phyloP scores from a whole-genome alignment of 1,284 basidiomycete species.

The Rhodotorula glutinis region DNA sequence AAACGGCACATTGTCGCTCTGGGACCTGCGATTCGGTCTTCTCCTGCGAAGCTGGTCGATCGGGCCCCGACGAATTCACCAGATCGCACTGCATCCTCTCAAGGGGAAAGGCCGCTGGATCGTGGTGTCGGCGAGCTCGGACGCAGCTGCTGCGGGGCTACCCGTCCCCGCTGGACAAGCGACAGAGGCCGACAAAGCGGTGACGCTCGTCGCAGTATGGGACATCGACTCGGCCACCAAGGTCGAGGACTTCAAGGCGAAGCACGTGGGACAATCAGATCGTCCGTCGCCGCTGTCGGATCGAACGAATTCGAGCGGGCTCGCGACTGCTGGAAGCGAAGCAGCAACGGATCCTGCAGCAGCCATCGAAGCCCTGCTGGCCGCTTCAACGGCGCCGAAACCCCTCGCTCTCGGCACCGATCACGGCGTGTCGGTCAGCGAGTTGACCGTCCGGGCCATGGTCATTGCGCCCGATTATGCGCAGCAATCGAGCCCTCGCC shows the following conservation, averaged over 20 bases:
- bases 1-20: conserved; percentile 75
- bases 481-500: conserved; percentile 10
- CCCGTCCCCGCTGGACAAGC: neutral
- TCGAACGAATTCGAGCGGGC: neutral
- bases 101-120: conserved; percentile 76
- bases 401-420: neutral
- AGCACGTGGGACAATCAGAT: neutral
- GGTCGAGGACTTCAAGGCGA: conserved; percentile 60
- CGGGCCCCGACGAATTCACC: conserved; percentile 56
- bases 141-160: conserved; percentile 1
- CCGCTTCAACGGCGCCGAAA: conserved; percentile 17
- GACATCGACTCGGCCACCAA: conserved; percentile 64
- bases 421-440: neutral
- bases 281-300: conserved; percentile 1
- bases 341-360: conserved; percentile 63
- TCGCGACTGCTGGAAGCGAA: conserved; percentile 45
- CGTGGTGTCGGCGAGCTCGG: conserved; percentile 67
- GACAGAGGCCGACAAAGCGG: neutral
- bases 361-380: conserved; percentile 62
- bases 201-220: conserved; percentile 60
- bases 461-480: conserved; percentile 33
- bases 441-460: conserved; percentile 21
- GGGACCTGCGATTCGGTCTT: conserved; percentile 94
- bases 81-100: conserved; percentile 74
- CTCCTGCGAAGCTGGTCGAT: conserved; percentile 81